These are phyloP conservation scores for Petunia hybrid DNA, from an alignment of 305 asterid species.

Conservation along the genomic window DNA sequence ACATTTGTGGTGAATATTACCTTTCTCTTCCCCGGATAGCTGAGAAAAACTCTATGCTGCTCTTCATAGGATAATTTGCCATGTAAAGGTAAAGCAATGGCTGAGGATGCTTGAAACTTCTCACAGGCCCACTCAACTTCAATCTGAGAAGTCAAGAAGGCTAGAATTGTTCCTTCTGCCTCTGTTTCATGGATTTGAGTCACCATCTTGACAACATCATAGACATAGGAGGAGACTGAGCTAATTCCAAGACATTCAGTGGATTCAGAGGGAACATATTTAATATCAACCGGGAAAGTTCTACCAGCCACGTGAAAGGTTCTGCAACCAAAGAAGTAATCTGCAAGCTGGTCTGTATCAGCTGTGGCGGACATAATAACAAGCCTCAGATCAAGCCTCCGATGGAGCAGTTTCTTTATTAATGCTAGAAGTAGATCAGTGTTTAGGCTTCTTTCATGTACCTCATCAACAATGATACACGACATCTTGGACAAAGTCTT, in stretches of 20 bases:
- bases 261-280: slow-evolving; percentile 57
- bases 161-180: slow-evolving; percentile 81
- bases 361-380: slow-evolving; percentile 96
- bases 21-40: slow-evolving; percentile 75
- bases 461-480: slow-evolving; percentile 92
- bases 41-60: slow-evolving; percentile 67
- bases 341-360: slow-evolving; percentile 76
- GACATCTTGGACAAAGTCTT: slow-evolving; percentile 64
- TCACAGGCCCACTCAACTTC: slow-evolving; percentile 98
- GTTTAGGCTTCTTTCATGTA: slow-evolving; percentile 95
- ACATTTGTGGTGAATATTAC: slow-evolving; percentile 85
- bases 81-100: slow-evolving; percentile 76
- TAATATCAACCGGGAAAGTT: slow-evolving; percentile 79
- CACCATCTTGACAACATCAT: slow-evolving; percentile 68
- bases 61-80: slow-evolving; percentile 89
- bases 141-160: slow-evolving; percentile 93
- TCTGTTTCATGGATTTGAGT: slow-evolving; percentile 62
- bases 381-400: slow-evolving; percentile 75
- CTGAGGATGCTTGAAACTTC: slow-evolving; percentile 60
- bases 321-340: slow-evolving; percentile 78
- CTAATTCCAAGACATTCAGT: slow-evolving; percentile 43
- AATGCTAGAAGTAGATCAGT: slow-evolving; percentile 91
- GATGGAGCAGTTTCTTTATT: slow-evolving; percentile 70
- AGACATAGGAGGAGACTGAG: slow-evolving; percentile 67
- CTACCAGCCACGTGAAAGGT: slow-evolving; percentile 74